These are phyloP conservation scores for Irpex sp. DNA, from an alignment of 1,284 basidiomycete genomes.

Conservation along the genomic window DNA sequence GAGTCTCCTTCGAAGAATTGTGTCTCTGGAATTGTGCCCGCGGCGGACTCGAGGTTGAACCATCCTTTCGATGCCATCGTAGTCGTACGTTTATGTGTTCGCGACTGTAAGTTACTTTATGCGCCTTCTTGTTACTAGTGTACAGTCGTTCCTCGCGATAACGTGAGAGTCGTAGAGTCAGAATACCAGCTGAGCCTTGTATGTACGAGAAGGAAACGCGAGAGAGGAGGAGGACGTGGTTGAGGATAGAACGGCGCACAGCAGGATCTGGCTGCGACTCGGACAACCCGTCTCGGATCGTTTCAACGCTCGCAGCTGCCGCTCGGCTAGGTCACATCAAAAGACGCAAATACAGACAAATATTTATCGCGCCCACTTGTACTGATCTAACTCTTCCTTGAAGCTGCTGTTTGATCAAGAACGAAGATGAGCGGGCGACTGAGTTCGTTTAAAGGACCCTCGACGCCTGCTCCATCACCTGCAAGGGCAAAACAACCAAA, in stretches of 20 bases:
- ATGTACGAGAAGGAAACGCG: background rate
- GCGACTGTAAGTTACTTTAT: background rate
- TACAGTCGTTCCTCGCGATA: background rate
- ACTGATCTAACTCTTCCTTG: background rate
- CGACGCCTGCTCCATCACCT: conserved; percentile 66
- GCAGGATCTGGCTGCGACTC: background rate
- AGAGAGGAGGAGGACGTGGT: background rate
- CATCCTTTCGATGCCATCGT: conserved; percentile 43
- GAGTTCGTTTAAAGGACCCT: conserved; percentile 74
- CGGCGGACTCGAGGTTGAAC: conserved; percentile 71
- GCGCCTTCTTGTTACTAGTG: background rate
- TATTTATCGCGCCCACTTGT: background rate
- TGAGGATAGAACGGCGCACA: conserved; percentile 4
- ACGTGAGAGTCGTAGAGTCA: background rate
- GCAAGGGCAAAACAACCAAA: conserved; percentile 38
- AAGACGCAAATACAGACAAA: background rate
- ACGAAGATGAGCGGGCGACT: conserved; percentile 43
- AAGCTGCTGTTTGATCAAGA: background rate
- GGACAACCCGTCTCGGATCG: background rate
- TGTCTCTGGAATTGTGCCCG: conserved; percentile 58
- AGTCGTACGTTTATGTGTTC: background rate
- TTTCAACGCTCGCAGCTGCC: background rate
- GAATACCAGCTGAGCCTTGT: background rate
- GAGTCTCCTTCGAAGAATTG: conserved; percentile 82
- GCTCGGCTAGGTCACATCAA: background rate